Evolutionary conservation across 1,284 basidiomycete species (phyloP).

Genomic region (Rhodotorula sp.): DNA sequence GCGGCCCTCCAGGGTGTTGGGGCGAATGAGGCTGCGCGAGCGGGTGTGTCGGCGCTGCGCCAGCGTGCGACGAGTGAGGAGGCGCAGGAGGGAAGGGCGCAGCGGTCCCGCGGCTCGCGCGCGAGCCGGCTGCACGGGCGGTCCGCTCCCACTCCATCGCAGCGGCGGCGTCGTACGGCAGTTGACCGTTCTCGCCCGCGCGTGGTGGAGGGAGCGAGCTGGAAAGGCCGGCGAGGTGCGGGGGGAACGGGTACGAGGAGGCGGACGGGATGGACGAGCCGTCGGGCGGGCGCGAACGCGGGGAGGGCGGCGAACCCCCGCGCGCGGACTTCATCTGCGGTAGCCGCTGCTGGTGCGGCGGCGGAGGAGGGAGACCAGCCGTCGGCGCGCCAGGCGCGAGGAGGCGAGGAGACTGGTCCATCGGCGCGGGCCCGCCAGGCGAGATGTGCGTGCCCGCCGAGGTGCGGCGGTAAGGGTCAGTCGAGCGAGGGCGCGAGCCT

Average conservation of each 20-base stretch:
- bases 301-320: conserved; percentile 36
- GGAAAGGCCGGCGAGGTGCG: conserved; percentile 9
- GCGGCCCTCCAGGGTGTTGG: background rate
- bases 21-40: background rate
- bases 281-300: conserved; percentile 22
- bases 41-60: conserved; percentile 13
- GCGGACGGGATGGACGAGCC: background rate
- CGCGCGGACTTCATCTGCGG: conserved; percentile 26
- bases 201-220: background rate
- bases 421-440: conserved; percentile 2
- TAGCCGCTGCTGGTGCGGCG: conserved; percentile 8
- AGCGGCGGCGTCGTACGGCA: conserved; percentile 3
- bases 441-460: conserved; percentile 24
- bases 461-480: conserved; percentile 32
- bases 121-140: background rate
- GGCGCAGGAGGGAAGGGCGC: conserved; percentile 3
- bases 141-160: conserved; percentile 37
- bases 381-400: conserved; percentile 3
- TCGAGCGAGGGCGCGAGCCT: conserved; percentile 33
- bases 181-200: background rate
- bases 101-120: background rate
- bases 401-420: conserved; percentile 31
- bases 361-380: conserved; percentile 8
- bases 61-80: conserved; percentile 1
- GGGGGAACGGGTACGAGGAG: conserved; percentile 14